Evolutionary conservation across 345 rosid species (phyloP), one percentile per base, ranked within the genome.

Genomic region (Pugionium dolabratum): DNA sequence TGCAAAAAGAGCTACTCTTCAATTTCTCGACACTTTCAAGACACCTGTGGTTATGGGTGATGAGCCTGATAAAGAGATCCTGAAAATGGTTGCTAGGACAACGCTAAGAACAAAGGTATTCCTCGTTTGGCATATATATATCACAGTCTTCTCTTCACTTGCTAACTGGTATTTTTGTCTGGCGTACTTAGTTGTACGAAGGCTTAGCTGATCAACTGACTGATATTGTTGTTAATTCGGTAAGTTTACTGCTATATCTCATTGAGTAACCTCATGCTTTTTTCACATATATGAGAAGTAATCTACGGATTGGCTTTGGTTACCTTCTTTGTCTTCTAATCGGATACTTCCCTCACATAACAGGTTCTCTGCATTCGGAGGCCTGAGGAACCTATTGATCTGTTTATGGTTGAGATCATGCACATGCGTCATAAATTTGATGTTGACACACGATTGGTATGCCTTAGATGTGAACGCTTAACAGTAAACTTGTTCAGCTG

Each of bases 31-130:
- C 40, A 86, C 84, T 65, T 94, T 94, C 68, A 94, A 85, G 84
- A 94, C 96, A 63, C 96, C 93, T 25, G 97, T 90, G 51, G 91
- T 94, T 34, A 90, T 94, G 79, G 99, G 97, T 25, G 71, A 81
- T 56, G 99, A 90, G 69, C 99, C 99, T 62, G 99, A 94, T 71
- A 85, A 73, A 79, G 99, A 94, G 79, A 90, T 94, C 70, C 75
- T 94, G 4, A 90, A 85, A 78, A 94, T 94, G 99, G 96, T 90
- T 34, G 97, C 99, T 5, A 90, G 99, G 78, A 90, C 99, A 31
- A 81, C 97, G 0, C 72, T 94, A 10, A 83, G 99, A 65, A 94
- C 99, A 28, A 94, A 94, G 93, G 99, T 90, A 66, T 35, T n/a
- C 54, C 34, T 44, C 2, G n/a, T 40, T 53, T 33, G 5, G 4